Base-by-base conservation (phyloP, 306 rosid species). In the Vigna angularis region DNA sequence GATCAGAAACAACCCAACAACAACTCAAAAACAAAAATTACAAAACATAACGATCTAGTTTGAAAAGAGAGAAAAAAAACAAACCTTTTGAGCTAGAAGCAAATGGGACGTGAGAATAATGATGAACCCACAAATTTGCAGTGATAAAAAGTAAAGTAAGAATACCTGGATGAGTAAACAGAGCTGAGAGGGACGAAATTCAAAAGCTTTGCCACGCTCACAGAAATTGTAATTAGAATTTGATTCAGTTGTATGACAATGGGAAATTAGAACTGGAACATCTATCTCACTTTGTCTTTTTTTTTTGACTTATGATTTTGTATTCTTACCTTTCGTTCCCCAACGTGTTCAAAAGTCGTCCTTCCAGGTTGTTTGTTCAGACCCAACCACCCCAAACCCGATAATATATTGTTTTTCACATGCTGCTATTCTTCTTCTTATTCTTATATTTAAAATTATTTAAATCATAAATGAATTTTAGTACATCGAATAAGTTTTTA, bases 131-230 rank as follows among this genome's bases (percentile, higher is more conserved):
- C 15, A n/a, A 45, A 71, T n/a, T 9, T 16, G 74, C 7, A 34
- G 14, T 5, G 64, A 57, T 42, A 24, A 8, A 7, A 3, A 22
- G 40, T 50, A 3, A 13, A 61, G 48, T 5, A 34, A 49, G 51
- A 34, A 69, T 70, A 81, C 87, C 87, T 1, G 56, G 36, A 76
- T 67, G 72, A 52, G 1, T 44, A 34, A 32, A 49, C 82, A 74
- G 66, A 47, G 68, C 45, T 34, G 26, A 65, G 18, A 53, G 62
- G 8, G 30, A 52, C 85, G 34, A 74, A 62, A 20, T 47, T 55
- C 50, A 82, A 76, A 55, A 71, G 45, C 50, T 79, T 70, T 22
- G 82, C 79, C 88, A 74, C 75, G 16, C 9, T 68, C 75, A 24
- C 52, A 24, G 51, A 40, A 55, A 62, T 61, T 44, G 82, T 38